phyloP scores from a whole-genome alignment of 139 green algal genomes.

The Chlamydomonas incerta region DNA sequence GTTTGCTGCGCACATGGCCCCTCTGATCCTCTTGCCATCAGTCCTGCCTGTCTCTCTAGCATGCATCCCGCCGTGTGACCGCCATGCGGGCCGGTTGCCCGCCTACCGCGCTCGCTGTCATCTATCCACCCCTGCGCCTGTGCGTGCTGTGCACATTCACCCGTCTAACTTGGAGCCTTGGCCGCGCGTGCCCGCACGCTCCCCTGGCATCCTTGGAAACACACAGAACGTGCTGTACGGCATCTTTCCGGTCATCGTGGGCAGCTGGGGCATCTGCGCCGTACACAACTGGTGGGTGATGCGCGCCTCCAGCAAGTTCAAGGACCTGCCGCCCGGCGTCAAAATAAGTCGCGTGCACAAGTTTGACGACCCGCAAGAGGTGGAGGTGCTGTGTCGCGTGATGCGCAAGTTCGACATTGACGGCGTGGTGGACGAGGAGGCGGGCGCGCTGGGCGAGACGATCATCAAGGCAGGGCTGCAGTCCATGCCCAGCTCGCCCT shows the following conservation, averaged over 20 bases:
- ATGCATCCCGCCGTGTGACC: too few species aligned
- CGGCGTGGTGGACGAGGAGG: conserved; percentile 20
- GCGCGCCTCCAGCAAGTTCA: background rate
- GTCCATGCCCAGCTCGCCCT: conserved; percentile 29
- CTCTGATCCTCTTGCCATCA: too few species aligned
- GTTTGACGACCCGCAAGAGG: background rate
- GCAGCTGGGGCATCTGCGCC: background rate
- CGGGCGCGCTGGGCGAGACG: conserved; percentile 26
- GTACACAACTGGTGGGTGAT: background rate
- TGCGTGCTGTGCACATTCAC: too few species aligned
- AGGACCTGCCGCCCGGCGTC: background rate
- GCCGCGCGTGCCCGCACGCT: too few species aligned
- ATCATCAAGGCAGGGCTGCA: conserved; percentile 50
- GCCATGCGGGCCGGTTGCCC: too few species aligned
- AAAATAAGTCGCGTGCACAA: background rate
- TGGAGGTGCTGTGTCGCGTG: background rate
- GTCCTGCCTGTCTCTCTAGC: too few species aligned
- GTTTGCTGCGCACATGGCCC: too few species aligned
- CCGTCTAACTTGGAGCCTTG: too few species aligned
- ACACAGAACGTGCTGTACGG: background rate
- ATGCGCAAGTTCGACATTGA: conserved; percentile 48
- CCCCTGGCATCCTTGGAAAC: too few species aligned
- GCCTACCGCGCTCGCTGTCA: too few species aligned
- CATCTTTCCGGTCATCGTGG: background rate
- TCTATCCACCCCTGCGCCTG: too few species aligned